A percentile compares a stretch with the other conserved stretches of the same genome.
phyloP scores from a whole-genome alignment of 2,329 filamentous ascomycete genomes.

The Talaromyces sp. region DNA sequence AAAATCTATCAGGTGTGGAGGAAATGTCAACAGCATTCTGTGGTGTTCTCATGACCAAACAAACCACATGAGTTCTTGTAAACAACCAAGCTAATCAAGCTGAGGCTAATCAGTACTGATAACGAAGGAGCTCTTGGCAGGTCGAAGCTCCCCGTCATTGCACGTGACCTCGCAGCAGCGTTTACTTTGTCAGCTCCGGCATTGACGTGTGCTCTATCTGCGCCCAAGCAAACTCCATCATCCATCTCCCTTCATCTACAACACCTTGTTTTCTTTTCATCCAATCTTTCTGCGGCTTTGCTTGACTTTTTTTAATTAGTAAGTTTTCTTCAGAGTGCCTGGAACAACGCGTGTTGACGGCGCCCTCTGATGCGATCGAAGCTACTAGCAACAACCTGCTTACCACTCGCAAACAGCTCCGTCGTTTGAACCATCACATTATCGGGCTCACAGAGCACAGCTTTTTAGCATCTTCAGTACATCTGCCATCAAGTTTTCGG shows the following conservation, averaged over 20 bases:
- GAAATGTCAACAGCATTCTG: neutral
- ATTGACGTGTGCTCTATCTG: constrained; percentile 31
- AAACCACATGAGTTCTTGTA: neutral
- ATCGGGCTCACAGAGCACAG: neutral
- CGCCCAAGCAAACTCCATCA: constrained; percentile 20
- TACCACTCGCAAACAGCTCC: constrained; percentile 2
- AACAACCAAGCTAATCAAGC: neutral
- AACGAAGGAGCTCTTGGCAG: constrained; percentile 10
- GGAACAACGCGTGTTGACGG: neutral
- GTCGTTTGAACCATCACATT: neutral
- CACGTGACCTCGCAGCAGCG: constrained; percentile 16
- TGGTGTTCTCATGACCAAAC: neutral
- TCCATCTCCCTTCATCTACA: constrained; percentile 24
- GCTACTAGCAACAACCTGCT: constrained; percentile 2
- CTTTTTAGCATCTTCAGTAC: neutral
- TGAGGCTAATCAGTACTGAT: neutral
- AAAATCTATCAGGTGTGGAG: neutral
- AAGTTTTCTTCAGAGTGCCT: neutral
- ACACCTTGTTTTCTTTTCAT: constrained; percentile 19
- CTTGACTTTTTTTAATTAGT: neutral
- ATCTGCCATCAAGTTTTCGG: constrained; percentile 14
- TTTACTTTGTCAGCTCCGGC: constrained; percentile 27
- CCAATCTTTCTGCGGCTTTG: neutral
- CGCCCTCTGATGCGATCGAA: constrained; percentile 5
- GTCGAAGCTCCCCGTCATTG: constrained; percentile 5